A percentile compares a stretch with the other conserved stretches of the same genome.
Evolutionary conservation across 2,329 filamentous ascomycete genomes (phyloP).

Genomic region (Fusarium heterosporum): DNA sequence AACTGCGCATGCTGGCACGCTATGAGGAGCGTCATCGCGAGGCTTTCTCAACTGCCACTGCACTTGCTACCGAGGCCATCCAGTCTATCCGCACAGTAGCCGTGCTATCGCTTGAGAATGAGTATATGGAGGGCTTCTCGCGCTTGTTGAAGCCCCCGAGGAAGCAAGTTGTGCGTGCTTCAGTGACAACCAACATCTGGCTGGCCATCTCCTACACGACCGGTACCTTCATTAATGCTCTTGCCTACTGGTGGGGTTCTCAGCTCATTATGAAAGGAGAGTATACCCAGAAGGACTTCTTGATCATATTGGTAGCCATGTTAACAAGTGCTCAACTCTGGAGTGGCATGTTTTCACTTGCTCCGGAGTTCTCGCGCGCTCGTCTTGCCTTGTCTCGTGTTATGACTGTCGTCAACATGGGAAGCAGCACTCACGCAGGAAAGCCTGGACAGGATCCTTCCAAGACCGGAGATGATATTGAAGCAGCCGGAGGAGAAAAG

Average conservation of each 20-base stretch:
- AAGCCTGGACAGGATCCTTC: conserved; percentile 19
- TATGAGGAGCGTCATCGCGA: conserved; percentile 72
- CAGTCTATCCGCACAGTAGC: conserved; percentile 35
- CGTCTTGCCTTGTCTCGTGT: conserved; percentile 70
- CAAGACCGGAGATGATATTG: conserved; percentile 51
- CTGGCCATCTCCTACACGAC: conserved; percentile 69
- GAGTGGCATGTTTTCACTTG: conserved; percentile 79
- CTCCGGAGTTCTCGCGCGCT: conserved; percentile 77
- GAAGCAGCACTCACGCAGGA: conserved; percentile 45
- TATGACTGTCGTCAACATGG: conserved; percentile 61
- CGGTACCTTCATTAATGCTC: conserved; percentile 76
- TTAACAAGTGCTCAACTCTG: conserved; percentile 78
- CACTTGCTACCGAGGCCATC: conserved; percentile 37
- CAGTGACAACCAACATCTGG: conserved; percentile 66
- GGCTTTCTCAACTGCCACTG: conserved; percentile 63
- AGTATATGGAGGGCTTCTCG: conserved; percentile 64
- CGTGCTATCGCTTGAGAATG: conserved; percentile 62
- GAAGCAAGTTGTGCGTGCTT: conserved; percentile 64
- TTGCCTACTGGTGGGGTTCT: conserved; percentile 84
- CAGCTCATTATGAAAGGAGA: conserved; percentile 74
- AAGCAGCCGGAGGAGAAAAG: conserved; percentile 50
- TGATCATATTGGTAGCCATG: conserved; percentile 77
- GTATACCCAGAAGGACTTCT: conserved; percentile 74
- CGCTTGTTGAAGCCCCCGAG: conserved; percentile 62
- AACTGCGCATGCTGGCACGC: conserved; percentile 70